These are phyloP conservation scores for Cymodocea nodosa DNA, from an alignment of 116 monocot genomes.

Conservation along the genomic window DNA sequence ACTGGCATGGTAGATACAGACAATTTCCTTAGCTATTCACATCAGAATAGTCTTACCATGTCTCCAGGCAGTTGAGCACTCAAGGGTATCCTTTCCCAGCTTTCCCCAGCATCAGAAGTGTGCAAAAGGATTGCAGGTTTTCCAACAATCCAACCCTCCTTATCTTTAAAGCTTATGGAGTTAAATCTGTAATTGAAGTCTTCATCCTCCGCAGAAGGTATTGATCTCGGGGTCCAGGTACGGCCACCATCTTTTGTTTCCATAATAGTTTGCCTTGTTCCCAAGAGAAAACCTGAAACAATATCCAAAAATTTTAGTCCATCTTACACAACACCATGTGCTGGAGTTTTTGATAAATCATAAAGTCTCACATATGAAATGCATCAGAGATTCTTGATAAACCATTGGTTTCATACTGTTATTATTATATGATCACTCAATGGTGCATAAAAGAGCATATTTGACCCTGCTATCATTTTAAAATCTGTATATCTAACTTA, in stretches of 20 bases:
- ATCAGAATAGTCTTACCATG: constrained; percentile 36
- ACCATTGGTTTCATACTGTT: too few species aligned
- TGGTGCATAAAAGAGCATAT: too few species aligned
- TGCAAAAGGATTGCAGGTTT: constrained; percentile 88
- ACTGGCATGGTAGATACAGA: not conserved
- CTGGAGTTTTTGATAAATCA: too few species aligned
- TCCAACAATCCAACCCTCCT: constrained; percentile 96
- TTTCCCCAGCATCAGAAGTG: constrained; percentile 84
- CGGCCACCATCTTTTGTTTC: constrained; percentile 92
- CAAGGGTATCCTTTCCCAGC: constrained; percentile 85
- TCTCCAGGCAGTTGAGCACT: constrained; percentile 89
- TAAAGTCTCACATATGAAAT: too few species aligned
- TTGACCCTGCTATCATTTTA: too few species aligned
- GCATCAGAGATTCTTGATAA: too few species aligned
- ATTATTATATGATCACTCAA: too few species aligned
- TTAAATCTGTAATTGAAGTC: constrained; percentile 98
- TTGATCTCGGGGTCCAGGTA: constrained; percentile 73
- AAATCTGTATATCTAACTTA: too few species aligned
- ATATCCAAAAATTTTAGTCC: not conserved
- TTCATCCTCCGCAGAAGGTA: constrained; percentile 91
- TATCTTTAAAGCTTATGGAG: constrained; percentile 80
- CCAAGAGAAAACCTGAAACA: constrained; percentile 72
- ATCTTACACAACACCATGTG: too few species aligned
- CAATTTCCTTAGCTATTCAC: not conserved
- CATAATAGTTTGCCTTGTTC: constrained; percentile 90